Evolutionary conservation across 768 basidiomycete genomes (phyloP).

Genomic region (Phlebiopsis gigantea): DNA sequence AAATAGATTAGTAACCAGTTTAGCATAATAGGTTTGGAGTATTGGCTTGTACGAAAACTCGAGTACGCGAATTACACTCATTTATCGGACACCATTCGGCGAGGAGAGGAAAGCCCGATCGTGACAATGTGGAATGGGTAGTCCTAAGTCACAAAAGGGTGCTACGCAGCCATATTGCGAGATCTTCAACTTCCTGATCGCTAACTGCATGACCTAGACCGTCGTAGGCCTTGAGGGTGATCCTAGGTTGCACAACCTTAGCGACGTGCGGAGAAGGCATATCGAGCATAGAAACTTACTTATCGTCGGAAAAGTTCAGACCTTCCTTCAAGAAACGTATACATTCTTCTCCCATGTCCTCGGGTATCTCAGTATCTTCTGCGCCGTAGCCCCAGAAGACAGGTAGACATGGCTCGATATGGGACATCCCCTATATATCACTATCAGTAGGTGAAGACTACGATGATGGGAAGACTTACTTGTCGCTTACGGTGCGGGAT

Average conservation of each 20-base stretch:
- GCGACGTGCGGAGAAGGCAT: too few species aligned
- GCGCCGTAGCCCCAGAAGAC: constrained; percentile 40
- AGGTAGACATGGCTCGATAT: constrained; percentile 30
- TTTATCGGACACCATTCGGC: not conserved
- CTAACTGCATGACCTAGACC: constrained; percentile 31
- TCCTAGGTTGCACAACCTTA: too few species aligned
- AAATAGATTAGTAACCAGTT: too few species aligned
- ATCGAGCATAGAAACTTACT: not conserved
- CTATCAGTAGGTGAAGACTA: not conserved
- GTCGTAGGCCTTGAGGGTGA: constrained; percentile 27
- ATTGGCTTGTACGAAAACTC: too few species aligned
- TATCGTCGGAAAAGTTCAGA: constrained; percentile 20
- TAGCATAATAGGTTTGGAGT: too few species aligned
- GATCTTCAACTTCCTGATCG: constrained; percentile 29
- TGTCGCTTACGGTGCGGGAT: constrained; percentile 33
- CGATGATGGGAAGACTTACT: constrained; percentile 19
- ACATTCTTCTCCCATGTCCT: constrained; percentile 28
- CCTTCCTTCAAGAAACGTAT: constrained; percentile 27
- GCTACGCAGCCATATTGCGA: constrained; percentile 25
- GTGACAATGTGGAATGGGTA: not conserved
- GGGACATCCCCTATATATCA: constrained; percentile 25
- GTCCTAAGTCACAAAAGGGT: not conserved
- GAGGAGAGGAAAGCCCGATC: not conserved
- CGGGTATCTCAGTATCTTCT: constrained; percentile 33
- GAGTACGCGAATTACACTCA: too few species aligned